These are phyloP conservation scores for Endotrypanum monterogeii DNA, from an alignment of 208 protist species.

Conservation along the genomic window DNA sequence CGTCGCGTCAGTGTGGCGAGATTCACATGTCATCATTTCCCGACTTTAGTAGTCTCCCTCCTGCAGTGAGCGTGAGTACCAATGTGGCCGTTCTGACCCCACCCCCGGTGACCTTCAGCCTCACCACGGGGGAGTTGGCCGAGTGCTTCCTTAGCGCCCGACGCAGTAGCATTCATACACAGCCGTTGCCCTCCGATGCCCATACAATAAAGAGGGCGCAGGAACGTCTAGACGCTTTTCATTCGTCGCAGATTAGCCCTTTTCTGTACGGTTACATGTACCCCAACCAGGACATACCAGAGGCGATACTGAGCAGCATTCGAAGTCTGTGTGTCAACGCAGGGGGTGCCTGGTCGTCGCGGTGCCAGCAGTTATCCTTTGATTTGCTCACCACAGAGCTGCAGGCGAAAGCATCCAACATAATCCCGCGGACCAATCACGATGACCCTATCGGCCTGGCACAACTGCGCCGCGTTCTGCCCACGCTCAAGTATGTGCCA, in stretches of 20 bases:
- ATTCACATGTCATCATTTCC: conserved; percentile 11
- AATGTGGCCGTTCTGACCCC: conserved; percentile 44
- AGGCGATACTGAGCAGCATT: conserved; percentile 53
- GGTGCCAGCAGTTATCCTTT: conserved; percentile 76
- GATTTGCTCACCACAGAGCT: conserved; percentile 64
- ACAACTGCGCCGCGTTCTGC: conserved; percentile 65
- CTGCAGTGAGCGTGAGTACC: conserved; percentile 43
- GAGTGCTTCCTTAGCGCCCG: conserved; percentile 66
- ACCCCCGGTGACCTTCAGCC: conserved; percentile 12
- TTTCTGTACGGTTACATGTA: conserved; percentile 84
- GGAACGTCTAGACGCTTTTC: conserved; percentile 52
- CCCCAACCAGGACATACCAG: conserved; percentile 49
- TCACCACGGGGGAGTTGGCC: conserved; percentile 51
- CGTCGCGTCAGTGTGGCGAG: neutral
- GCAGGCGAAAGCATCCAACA: conserved; percentile 46
- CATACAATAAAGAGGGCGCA: conserved; percentile 75
- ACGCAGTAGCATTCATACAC: conserved; percentile 67
- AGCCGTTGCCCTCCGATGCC: conserved; percentile 46
- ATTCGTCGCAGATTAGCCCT: conserved; percentile 65
- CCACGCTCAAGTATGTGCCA: conserved; percentile 56
- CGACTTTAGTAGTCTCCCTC: conserved; percentile 30
- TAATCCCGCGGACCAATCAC: conserved; percentile 50
- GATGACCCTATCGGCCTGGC: conserved; percentile 65
- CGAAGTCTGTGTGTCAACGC: conserved; percentile 59
- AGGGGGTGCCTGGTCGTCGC: conserved; percentile 58